These are phyloP conservation scores for Plasmodium adleri DNA, from an alignment of 169 alveolate genomes.

Conservation along the genomic window DNA sequence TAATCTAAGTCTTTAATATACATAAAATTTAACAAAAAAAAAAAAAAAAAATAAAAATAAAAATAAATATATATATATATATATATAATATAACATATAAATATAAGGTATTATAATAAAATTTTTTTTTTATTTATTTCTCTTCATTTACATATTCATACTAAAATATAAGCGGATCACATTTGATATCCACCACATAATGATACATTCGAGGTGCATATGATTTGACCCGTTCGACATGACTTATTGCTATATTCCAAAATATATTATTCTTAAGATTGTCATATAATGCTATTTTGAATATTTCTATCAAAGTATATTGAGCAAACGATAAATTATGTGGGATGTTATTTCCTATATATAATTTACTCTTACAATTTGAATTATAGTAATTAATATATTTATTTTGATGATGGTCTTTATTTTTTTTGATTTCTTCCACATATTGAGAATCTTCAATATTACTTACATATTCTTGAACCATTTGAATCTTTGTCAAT, in stretches of 20 bases:
- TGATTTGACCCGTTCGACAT: constrained; percentile 81
- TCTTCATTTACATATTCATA: neutral
- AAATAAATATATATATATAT: too few species aligned
- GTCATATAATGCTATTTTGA: constrained; percentile 44
- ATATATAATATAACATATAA: too few species aligned
- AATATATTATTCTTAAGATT: neutral
- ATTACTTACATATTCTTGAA: neutral
- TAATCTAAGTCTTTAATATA: too few species aligned
- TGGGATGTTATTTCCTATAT: constrained; percentile 18
- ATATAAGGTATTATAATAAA: too few species aligned
- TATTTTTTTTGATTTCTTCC: neutral
- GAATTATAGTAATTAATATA: neutral
- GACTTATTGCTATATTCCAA: constrained; percentile 57
- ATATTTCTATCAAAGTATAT: constrained; percentile 26
- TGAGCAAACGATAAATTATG: constrained; percentile 44
- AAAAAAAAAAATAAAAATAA: too few species aligned
- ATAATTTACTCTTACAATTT: neutral
- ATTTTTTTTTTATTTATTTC: neutral
- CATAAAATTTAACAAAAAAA: too few species aligned
- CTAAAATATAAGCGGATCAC: constrained; percentile 8
- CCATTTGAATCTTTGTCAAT: neutral
- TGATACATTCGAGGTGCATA: constrained; percentile 79
- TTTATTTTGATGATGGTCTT: neutral
- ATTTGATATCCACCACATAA: constrained; percentile 79
- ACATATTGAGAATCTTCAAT: neutral